Conservation (phyloP, 805 yeast species). For the Lipomyces sp. region DNA sequence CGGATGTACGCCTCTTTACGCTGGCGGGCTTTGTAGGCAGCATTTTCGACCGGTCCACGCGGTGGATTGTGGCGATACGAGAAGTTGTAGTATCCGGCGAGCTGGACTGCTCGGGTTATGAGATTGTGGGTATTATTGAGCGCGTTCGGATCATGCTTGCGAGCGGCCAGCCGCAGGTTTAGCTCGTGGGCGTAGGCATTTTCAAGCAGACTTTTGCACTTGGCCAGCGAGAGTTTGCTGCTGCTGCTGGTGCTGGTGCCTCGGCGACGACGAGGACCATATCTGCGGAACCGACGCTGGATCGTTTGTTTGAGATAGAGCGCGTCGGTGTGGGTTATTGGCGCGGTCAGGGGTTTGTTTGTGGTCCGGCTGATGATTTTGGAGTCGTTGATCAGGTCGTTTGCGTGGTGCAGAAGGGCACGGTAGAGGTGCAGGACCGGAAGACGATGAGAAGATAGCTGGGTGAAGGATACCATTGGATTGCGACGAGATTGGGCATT, state of each 20-base stretch:
- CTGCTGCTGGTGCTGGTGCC: too few relatives aligned
- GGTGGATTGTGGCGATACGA: not conserved
- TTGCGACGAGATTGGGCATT: not conserved
- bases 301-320: not conserved
- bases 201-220: constrained; percentile 8
- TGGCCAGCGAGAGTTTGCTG: not conserved
- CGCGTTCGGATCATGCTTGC: not conserved
- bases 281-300: constrained; percentile 9
- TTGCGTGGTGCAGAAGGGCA: constrained; percentile 19
- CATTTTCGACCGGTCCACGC: not conserved
- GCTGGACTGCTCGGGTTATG: not conserved
- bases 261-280: not conserved
- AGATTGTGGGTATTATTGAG: not conserved
- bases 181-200: constrained; percentile 8
- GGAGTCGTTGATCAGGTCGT: not conserved
- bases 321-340: constrained; percentile 7
- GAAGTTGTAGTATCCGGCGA: not conserved
- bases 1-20: not conserved
- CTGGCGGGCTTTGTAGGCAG: not conserved
- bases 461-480: constrained; percentile 4
- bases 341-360: not conserved
- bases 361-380: not conserved
- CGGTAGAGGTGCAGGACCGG: constrained; percentile 26
- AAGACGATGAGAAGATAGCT: constrained; percentile 12
- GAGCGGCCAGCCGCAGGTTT: constrained; percentile 8